Evolutionary conservation across 1,284 basidiomycete genomes (phyloP), one percentile per base, ranked within the genome.

Genomic region (Puccinia hordei): DNA sequence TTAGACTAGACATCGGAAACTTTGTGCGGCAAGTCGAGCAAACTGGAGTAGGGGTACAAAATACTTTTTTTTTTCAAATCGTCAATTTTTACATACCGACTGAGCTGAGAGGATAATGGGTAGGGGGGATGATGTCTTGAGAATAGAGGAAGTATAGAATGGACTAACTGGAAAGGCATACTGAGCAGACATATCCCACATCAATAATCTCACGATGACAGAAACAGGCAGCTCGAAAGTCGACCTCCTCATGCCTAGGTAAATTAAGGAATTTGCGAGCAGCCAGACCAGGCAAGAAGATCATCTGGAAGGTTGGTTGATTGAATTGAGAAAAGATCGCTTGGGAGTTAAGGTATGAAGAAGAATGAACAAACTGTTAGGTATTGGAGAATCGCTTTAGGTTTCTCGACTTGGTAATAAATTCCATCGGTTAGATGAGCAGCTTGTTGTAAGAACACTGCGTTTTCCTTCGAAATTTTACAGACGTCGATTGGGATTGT

Each of bases 131-230:
- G 38, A 12, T 41, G 38, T 41, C 6, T 12, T 65, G 61, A 44
- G 30, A 35, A 49, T 13, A 30, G 66, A 38, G 22, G 13, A 27
- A 9, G 24, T 24, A n/a, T n/a, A 59, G 69, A 5, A 51, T 57
- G 46, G 33, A 89, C 92, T 82, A 84, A 96, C 94, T 97, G 66
- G 93, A 95, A 59, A 98, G 87, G 85, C 95, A 98, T 49, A 98
- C 94, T 24, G 94, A 96, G 86, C 97, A 99, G 33, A 99, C 95
- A 84, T 96, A 99, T 51, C 95, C 97, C 74, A 99, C 90, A 84
- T 99, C 96, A 53, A 99, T 91, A 66, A 98, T 96, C 75, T 92
- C 91, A 84, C 98, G 95, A 87, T 99, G 97, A 86, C 97, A 99
- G 87, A 99, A 99, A 86, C 97, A 99, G 8, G 95, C 95, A 0